Evolutionary conservation across 176 grass and related monocot species (phyloP).

Genomic region (Ensete ventricosum): DNA sequence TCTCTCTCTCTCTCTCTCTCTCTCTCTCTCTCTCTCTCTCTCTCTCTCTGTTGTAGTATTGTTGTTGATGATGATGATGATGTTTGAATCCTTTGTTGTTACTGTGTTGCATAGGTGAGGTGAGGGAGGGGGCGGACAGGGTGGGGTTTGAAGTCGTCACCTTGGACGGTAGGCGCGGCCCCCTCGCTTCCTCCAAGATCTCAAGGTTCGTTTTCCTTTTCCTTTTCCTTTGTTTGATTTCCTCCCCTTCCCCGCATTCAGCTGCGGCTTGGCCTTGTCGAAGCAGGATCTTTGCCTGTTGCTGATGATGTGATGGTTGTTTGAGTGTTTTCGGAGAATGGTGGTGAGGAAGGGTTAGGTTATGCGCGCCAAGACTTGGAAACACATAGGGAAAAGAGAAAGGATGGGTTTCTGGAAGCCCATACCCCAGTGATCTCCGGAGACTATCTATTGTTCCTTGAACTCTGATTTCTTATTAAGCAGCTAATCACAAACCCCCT

Average conservation of each 20-base stretch:
- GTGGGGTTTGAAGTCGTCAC: constrained; percentile 80
- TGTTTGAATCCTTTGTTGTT: constrained; percentile 1
- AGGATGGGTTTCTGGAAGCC: too few species aligned
- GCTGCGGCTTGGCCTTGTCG: neutral
- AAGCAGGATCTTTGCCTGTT: neutral
- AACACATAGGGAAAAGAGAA: too few species aligned
- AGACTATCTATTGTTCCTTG: too few species aligned
- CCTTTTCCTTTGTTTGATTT: neutral
- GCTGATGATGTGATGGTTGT: too few species aligned
- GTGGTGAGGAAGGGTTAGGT: too few species aligned
- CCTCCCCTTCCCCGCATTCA: too few species aligned
- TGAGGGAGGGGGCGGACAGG: constrained; percentile 56
- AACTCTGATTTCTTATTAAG: neutral
- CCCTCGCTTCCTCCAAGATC: constrained; percentile 56
- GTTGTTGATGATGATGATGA: neutral
- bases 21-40: too few species aligned
- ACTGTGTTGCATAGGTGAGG: constrained; percentile 41
- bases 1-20: neutral
- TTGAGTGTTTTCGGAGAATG: too few species aligned
- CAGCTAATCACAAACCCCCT: neutral
- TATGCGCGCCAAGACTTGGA: too few species aligned
- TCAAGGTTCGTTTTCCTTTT: constrained; percentile 36
- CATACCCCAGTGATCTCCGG: too few species aligned
- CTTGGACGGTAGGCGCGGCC: constrained; percentile 51
- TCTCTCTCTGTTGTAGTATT: neutral